Evolutionary conservation across 2,329 filamentous ascomycete genomes (phyloP), one percentile per base, ranked within the genome.

Genomic region (Nigrospora osmanthi): DNA sequence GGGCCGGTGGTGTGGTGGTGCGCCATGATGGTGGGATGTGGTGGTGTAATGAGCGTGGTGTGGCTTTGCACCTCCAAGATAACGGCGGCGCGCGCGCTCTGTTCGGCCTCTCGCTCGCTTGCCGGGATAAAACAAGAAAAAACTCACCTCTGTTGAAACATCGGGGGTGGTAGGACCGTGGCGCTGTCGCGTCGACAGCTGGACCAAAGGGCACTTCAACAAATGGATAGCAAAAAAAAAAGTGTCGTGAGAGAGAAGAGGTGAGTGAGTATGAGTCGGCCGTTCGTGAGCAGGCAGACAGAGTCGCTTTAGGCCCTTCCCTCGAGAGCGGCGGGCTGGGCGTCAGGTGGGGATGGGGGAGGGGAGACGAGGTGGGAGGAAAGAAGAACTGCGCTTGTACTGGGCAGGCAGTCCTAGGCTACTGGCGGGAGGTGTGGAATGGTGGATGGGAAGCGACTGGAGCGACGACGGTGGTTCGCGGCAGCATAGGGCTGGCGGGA

Each of bases 81-180:
- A 30, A 33, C 15, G 35, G 35, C 23, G 23, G 23, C 23, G 23
- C 23, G 23, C 23, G 5, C 23, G 23, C 23, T 28, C 23, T 28
- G 23, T 28, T 7, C 23, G 23, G 23, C 23, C 23, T 28, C 33
- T 30, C 36, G 16, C 30, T 19, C 17, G 14, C 19, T 15, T 31
- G 15, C 10, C 17, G 39, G 17, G 17, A 19, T 40, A 3, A 15
- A 4, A 33, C 17, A 30, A 14, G 17, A 19, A 34, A 3, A 15
- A 4, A 33, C 40, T 42, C 33, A 42, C 40, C 40, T 42, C 35
- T 36, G 33, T 36, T 34, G 40, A 42, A 42, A 42, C 40, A 42
- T 42, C 39, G 16, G 40, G 40, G 32, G 33, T 34, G 39, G 17
- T 11, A 33, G 23, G 28, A 33, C 40, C 35, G 30, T 35, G 19